These are phyloP conservation scores for Coffea humblotiana DNA, from an alignment of 305 asterid genomes.

Conservation along the genomic window DNA sequence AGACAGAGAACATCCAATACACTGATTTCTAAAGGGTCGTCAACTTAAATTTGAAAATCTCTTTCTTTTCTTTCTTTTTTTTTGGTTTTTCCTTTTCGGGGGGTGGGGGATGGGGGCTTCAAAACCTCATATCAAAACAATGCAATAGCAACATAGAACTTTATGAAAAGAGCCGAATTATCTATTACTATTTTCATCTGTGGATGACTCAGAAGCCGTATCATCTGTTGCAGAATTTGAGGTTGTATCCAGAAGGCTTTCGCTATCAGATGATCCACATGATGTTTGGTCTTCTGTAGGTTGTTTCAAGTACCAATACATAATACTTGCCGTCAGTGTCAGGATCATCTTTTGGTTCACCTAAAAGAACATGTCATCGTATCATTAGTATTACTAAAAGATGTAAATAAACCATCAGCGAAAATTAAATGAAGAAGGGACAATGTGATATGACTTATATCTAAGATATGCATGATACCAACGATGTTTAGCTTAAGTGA, in stretches of 20 bases:
- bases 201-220: constrained; percentile 37
- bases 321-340: constrained; percentile 82
- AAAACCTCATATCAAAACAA: constrained; percentile 12
- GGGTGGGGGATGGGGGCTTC: neutral
- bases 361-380: constrained; percentile 31
- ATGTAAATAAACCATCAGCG: neutral
- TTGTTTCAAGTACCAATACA: constrained; percentile 89
- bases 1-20: constrained; percentile 18
- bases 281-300: constrained; percentile 55
- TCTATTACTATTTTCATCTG: constrained; percentile 28
- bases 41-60: constrained; percentile 16
- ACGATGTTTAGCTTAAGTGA: neutral
- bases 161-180: constrained; percentile 12
- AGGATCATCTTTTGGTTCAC: constrained; percentile 98
- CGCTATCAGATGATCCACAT: constrained; percentile 74
- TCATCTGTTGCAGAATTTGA: constrained; percentile 44
- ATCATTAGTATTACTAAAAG: neutral
- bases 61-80: neutral
- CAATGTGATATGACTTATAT: neutral
- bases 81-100: too few relatives aligned
- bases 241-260: constrained; percentile 67
- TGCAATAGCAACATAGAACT: constrained; percentile 1
- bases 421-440: neutral
- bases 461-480: neutral
- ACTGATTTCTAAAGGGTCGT: constrained; percentile 16